phyloP scores from a whole-genome alignment of 306 rosid species.

The Glycyrrhiza uralensis region DNA sequence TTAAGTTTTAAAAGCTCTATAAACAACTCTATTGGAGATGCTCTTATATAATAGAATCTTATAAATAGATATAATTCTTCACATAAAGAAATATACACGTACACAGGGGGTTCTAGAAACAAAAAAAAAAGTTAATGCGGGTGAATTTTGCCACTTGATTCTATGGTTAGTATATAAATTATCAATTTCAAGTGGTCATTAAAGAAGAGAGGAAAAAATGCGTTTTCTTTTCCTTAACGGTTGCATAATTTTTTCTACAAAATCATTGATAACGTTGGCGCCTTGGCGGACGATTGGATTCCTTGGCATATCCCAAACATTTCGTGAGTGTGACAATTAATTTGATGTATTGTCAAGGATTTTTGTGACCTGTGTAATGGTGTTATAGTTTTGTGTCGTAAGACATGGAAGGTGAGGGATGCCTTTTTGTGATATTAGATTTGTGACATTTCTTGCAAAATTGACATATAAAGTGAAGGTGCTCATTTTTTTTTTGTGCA shows the following conservation, averaged over 20 bases:
- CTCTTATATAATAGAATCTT: no score
- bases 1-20: no score
- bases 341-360: neutral
- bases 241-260: neutral
- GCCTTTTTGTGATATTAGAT: no score
- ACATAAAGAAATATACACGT: neutral
- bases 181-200: neutral
- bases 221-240: slow-evolving; percentile 3
- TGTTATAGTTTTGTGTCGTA: no score
- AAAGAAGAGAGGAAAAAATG: neutral
- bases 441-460: no score
- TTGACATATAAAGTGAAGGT: no score
- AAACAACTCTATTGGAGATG: no score
- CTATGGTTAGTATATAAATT: neutral
- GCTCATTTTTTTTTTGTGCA: no score
- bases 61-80: no score
- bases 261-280: neutral
- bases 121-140: neutral
- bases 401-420: no score
- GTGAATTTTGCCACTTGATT: slow-evolving; percentile 11
- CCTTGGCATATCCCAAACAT: slow-evolving; percentile 11
- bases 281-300: neutral
- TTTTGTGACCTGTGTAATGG: neutral
- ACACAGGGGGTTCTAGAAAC: slow-evolving; percentile 19
- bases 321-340: neutral